These are phyloP conservation scores for Nicotiana obtusifolia DNA, from an alignment of 257 asterid genomes.

Conservation along the genomic window DNA sequence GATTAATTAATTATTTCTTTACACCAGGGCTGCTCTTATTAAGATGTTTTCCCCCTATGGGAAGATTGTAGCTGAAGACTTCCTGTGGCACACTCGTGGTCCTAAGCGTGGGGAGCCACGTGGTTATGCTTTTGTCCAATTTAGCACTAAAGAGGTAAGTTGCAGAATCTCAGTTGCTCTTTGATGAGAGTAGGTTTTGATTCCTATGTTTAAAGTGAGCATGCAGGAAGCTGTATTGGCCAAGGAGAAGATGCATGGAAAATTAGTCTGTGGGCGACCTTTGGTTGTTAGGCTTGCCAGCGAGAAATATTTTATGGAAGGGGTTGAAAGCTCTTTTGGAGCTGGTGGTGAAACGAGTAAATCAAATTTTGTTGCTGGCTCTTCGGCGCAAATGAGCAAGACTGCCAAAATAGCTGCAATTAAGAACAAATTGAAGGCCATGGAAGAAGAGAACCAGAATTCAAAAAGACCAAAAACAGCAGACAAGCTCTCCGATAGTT, in stretches of 20 bases:
- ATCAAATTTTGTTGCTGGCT: constrained; percentile 26
- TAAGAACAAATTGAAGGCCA: constrained; percentile 78
- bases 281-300: constrained; percentile 76
- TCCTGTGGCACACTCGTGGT: constrained; percentile 93
- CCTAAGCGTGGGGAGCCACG: constrained; percentile 83
- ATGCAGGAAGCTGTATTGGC: constrained; percentile 91
- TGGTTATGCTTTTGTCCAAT: constrained; percentile 73
- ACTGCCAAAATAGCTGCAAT: constrained; percentile 85
- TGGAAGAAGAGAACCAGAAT: constrained; percentile 55
- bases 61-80: constrained; percentile 73
- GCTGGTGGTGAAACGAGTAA: constrained; percentile 32
- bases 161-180: constrained; percentile 5
- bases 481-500: background rate
- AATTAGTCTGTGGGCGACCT: constrained; percentile 60
- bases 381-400: constrained; percentile 45
- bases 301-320: constrained; percentile 49
- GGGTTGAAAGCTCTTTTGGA: constrained; percentile 29
- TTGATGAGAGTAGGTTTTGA: constrained; percentile 23
- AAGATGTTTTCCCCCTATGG: constrained; percentile 88
- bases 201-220: constrained; percentile 71
- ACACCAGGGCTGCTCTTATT: constrained; percentile 67
- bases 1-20: background rate
- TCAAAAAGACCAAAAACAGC: constrained; percentile 48
- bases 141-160: constrained; percentile 80
- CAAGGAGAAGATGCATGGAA: constrained; percentile 92